phyloP scores from a whole-genome alignment of 495 filamentous ascomycete genomes.

The Aspergillus kassunensis region DNA sequence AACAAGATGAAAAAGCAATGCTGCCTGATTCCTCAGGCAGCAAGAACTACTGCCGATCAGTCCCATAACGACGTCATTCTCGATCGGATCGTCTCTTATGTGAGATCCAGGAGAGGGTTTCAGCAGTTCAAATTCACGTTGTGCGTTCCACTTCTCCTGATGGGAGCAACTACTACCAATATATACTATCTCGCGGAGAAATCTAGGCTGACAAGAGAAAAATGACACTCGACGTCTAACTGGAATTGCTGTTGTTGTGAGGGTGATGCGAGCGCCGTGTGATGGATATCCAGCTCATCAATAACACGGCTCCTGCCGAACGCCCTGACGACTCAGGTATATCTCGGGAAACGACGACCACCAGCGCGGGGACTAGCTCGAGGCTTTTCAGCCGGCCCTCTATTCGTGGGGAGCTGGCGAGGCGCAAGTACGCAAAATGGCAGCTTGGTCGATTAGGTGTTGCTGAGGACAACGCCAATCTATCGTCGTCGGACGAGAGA shows the following conservation, averaged over 20 bases:
- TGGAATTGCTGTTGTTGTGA: neutral
- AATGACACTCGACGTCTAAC: neutral
- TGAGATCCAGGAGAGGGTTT: too few species aligned
- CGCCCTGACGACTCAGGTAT: slow-evolving; percentile 23
- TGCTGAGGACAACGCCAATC: slow-evolving; percentile 17
- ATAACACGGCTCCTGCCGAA: slow-evolving; percentile 35
- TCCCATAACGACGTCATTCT: slow-evolving; percentile 21
- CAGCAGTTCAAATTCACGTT: too few species aligned
- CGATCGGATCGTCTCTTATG: slow-evolving; percentile 5
- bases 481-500: neutral
- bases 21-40: too few species aligned
- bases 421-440: slow-evolving; percentile 61
- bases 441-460: slow-evolving; percentile 47
- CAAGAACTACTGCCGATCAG: slow-evolving; percentile 14
- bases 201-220: neutral
- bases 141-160: neutral
- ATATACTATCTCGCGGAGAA: neutral
- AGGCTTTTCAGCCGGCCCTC: slow-evolving; percentile 34
- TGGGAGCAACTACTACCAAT: neutral
- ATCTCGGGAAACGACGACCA: slow-evolving; percentile 19
- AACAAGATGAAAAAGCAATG: too few species aligned
- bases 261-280: neutral
- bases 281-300: slow-evolving; percentile 38
- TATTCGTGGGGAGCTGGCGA: slow-evolving; percentile 46
- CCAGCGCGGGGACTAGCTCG: slow-evolving; percentile 17